Conservation (phyloP, 192 early-diverging fungal species). For the Chytriomyces sp. region DNA sequence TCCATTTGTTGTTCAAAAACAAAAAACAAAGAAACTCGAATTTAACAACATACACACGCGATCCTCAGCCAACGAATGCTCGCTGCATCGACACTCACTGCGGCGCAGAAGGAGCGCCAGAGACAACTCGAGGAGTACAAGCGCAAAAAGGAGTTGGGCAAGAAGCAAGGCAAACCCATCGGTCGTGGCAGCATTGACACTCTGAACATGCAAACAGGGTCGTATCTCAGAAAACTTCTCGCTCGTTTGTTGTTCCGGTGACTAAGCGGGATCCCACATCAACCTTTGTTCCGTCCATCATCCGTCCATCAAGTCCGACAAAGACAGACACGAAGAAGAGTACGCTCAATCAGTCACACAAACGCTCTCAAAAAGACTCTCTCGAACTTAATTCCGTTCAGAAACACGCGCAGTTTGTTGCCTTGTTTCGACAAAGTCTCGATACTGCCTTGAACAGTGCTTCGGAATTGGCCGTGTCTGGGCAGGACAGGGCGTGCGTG, state of each 20-base stretch:
- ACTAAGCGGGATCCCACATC: neutral
- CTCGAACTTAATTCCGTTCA: too few species aligned
- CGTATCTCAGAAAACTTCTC: neutral
- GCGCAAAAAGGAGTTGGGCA: neutral
- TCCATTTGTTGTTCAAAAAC: neutral
- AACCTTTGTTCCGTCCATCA: neutral
- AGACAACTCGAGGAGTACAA: neutral
- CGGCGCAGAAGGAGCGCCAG: neutral
- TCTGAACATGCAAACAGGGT: neutral
- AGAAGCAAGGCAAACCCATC: neutral
- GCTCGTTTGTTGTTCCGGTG: neutral
- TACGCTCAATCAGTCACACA: neutral
- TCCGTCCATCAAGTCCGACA: neutral
- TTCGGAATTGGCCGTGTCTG: too few species aligned
- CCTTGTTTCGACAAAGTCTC: too few species aligned
- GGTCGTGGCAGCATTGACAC: neutral
- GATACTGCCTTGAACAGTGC: neutral
- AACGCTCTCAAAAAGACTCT: neutral
- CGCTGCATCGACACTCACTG: neutral
- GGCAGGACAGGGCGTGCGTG: too few species aligned
- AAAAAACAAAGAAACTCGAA: neutral
- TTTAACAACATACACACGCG: too few species aligned
- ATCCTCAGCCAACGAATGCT: too few species aligned
- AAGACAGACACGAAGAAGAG: neutral
- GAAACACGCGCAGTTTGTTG: too few species aligned